A percentile compares a stretch with the other conserved stretches of the same genome.
Evolutionary conservation across 2,329 filamentous ascomycete genomes (phyloP).

Genomic region (Fusarium domesticum): DNA sequence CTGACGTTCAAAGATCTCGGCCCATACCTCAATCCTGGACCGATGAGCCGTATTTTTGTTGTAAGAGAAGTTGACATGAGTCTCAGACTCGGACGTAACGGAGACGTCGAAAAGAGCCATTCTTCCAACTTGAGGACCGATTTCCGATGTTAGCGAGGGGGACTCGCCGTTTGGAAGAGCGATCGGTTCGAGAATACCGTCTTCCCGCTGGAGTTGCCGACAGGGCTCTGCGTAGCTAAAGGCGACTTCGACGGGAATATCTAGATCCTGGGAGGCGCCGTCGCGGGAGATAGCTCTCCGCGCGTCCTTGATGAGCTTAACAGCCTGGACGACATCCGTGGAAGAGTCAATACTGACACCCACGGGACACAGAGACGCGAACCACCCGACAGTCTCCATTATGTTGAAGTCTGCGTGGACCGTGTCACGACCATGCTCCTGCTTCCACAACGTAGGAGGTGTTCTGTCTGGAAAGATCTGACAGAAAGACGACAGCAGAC

Average conservation of each 20-base stretch:
- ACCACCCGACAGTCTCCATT: constrained; percentile 58
- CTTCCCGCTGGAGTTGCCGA: constrained; percentile 46
- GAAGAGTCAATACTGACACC: constrained; percentile 41
- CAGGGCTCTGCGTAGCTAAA: constrained; percentile 55
- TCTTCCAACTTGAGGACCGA: constrained; percentile 45
- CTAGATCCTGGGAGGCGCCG: constrained; percentile 34
- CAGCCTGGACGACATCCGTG: constrained; percentile 49
- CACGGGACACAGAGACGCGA: constrained; percentile 55
- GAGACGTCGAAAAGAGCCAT: constrained; percentile 52
- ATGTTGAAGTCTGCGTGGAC: constrained; percentile 49
- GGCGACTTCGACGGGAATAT: constrained; percentile 54
- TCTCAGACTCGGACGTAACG: constrained; percentile 42
- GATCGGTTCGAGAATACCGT: constrained; percentile 49
- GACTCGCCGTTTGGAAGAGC: constrained; percentile 39
- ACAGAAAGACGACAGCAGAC: constrained; percentile 53
- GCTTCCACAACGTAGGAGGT: constrained; percentile 53
- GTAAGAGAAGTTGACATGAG: constrained; percentile 46
- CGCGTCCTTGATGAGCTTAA: constrained; percentile 53
- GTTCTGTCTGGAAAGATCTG: constrained; percentile 52
- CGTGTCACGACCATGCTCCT: constrained; percentile 48
- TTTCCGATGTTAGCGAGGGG: constrained; percentile 41
- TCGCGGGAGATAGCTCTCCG: constrained; percentile 44
- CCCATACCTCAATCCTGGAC: constrained; percentile 45
- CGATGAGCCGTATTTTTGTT: constrained; percentile 42
- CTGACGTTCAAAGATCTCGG: constrained; percentile 45